Conservation (phyloP, 2,329 filamentous ascomycete genomes). For the Pyricularia pennisetigena region DNA sequence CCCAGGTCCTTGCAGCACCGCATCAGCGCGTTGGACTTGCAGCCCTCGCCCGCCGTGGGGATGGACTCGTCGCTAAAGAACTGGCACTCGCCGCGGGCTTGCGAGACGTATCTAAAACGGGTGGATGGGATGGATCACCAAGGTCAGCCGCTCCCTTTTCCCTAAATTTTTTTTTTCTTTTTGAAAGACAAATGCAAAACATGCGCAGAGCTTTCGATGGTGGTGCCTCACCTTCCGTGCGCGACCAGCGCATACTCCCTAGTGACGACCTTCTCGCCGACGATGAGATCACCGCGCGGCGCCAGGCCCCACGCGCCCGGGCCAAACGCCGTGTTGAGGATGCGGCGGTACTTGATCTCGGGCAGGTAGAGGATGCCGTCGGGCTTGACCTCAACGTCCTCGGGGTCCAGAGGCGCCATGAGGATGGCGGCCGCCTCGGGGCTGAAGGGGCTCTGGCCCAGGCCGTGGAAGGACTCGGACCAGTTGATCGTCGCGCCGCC, state of each 20-base stretch:
- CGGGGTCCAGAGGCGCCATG: conserved; percentile 52
- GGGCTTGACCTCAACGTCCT: conserved; percentile 93
- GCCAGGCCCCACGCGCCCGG: conserved; percentile 94
- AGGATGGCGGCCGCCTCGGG: conserved; percentile 60
- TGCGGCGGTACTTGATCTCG: conserved; percentile 94
- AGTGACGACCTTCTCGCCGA: conserved; percentile 72
- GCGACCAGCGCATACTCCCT: conserved; percentile 89
- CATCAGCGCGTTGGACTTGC: conserved; percentile 96
- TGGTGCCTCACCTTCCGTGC: conserved; percentile 61
- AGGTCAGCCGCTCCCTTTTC: background rate
- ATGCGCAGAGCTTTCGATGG: too few relatives aligned
- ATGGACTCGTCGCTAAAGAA: conserved; percentile 88
- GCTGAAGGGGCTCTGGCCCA: conserved; percentile 61
- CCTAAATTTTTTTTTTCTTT: too few relatives aligned
- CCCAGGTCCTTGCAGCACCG: conserved; percentile 97
- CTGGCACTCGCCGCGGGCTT: conserved; percentile 87
- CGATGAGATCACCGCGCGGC: conserved; percentile 73
- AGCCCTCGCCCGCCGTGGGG: conserved; percentile 89
- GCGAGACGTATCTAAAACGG: conserved; percentile 66
- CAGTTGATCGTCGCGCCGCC: conserved; percentile 48
- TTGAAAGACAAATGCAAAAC: too few relatives aligned
- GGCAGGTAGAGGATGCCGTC: conserved; percentile 94
- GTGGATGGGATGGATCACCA: background rate
- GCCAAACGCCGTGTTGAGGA: conserved; percentile 84
- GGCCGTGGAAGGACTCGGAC: conserved; percentile 73